Evolutionary conservation across 441 rosid genomes (phyloP).

Genomic region (Biscutella laevigata): DNA sequence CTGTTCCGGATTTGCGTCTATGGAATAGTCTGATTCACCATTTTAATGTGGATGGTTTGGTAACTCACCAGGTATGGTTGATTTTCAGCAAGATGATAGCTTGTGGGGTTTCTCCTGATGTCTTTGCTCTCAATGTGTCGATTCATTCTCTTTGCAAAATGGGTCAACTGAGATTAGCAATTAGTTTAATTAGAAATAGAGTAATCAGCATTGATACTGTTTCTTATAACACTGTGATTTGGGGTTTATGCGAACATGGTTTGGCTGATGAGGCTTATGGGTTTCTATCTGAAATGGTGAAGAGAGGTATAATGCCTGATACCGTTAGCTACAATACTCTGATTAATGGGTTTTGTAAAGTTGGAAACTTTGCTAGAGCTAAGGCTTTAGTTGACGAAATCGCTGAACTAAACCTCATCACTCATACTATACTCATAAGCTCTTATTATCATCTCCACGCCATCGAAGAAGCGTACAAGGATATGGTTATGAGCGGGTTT

Average conservation of each 20-base stretch:
- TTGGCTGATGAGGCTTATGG: slow-evolving; percentile 51
- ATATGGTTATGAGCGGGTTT: slow-evolving; percentile 48
- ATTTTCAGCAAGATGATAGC: slow-evolving; percentile 53
- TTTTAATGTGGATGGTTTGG: slow-evolving; percentile 43
- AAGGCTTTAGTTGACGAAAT: slow-evolving; percentile 48
- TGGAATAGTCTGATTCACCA: slow-evolving; percentile 51
- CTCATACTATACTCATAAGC: slow-evolving; percentile 59
- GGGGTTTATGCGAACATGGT: slow-evolving; percentile 72
- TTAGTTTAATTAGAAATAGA: slow-evolving; percentile 47
- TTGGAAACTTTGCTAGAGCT: slow-evolving; percentile 54
- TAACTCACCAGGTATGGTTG: slow-evolving; percentile 49
- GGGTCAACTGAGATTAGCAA: slow-evolving; percentile 48
- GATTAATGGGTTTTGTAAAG: slow-evolving; percentile 69
- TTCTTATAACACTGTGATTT: slow-evolving; percentile 62
- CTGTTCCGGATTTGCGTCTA: slow-evolving; percentile 34
- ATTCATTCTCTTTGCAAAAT: slow-evolving; percentile 72
- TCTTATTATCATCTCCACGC: slow-evolving; percentile 46
- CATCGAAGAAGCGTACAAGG: slow-evolving; percentile 63
- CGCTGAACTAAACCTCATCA: slow-evolving; percentile 50
- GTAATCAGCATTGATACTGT: slow-evolving; percentile 45
- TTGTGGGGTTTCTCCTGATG: slow-evolving; percentile 51
- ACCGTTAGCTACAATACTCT: slow-evolving; percentile 59
- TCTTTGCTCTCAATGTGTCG: slow-evolving; percentile 59
- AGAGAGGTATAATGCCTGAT: slow-evolving; percentile 50
- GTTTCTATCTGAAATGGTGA: slow-evolving; percentile 66